Evolutionary conservation across 257 asterid species (phyloP).

Genomic region (Galeopsis tetrahit): DNA sequence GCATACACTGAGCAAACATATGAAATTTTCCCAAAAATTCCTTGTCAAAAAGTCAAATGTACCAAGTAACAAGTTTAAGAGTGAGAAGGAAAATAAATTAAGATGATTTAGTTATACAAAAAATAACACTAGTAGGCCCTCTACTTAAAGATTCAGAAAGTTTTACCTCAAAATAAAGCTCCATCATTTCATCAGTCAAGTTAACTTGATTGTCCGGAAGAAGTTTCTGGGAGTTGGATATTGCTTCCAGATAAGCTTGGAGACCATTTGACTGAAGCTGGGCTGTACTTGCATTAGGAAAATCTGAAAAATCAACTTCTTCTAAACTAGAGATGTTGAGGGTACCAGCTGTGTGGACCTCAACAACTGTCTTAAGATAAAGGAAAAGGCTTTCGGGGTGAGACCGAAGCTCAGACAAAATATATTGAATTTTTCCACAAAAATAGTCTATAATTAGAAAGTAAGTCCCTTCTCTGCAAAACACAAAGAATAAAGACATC

Average conservation of each 20-base stretch:
- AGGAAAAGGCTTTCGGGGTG: slow-evolving; percentile 89
- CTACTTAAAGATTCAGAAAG: slow-evolving; percentile 25
- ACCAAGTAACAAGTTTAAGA: slow-evolving; percentile 18
- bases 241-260: slow-evolving; percentile 62
- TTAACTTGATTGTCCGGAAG: slow-evolving; percentile 62
- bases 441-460: slow-evolving; percentile 66
- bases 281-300: slow-evolving; percentile 49
- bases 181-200: slow-evolving; percentile 84
- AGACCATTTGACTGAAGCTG: slow-evolving; percentile 63
- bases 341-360: slow-evolving; percentile 74
- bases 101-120: slow-evolving; percentile 9
- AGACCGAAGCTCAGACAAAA: slow-evolving; percentile 69
- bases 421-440: slow-evolving; percentile 53
- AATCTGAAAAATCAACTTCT: slow-evolving; percentile 42
- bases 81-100: not conserved
- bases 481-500: slow-evolving; percentile 31
- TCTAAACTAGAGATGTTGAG: slow-evolving; percentile 63
- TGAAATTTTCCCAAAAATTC: slow-evolving; percentile 11
- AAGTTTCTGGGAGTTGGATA: slow-evolving; percentile 59
- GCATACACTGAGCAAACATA: slow-evolving; percentile 19
- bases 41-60: slow-evolving; percentile 7
- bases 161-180: slow-evolving; percentile 88
- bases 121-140: slow-evolving; percentile 17
- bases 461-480: slow-evolving; percentile 80
- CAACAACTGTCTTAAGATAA: slow-evolving; percentile 82